These are phyloP conservation scores for Botrytis medusae DNA, from an alignment of 2,329 filamentous ascomycete species.

Conservation along the genomic window DNA sequence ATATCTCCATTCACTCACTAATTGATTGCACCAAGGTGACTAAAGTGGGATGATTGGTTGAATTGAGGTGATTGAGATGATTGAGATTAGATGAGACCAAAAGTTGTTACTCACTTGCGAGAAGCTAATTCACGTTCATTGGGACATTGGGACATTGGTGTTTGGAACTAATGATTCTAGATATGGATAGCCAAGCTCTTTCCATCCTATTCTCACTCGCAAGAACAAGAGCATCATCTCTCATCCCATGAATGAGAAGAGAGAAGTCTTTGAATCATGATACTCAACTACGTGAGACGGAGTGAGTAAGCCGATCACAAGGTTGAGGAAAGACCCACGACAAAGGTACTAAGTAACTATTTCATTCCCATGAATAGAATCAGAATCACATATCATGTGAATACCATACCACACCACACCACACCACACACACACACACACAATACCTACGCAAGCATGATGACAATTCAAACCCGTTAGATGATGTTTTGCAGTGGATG, in stretches of 20 bases:
- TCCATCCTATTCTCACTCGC: background rate
- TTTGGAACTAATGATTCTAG: background rate
- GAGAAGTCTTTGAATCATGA: background rate
- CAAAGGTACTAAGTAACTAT: background rate
- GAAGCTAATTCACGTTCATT: background rate
- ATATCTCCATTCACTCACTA: background rate
- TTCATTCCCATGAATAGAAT: background rate
- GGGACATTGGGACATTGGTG: background rate
- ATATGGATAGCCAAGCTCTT: background rate
- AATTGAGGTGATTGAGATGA: background rate
- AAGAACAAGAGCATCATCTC: background rate
- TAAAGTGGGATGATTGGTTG: conserved; percentile 6
- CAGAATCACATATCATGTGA: background rate
- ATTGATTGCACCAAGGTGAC: background rate
- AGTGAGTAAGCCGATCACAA: background rate
- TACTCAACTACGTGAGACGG: background rate
- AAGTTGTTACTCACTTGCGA: background rate
- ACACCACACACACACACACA: background rate
- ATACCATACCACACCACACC: background rate
- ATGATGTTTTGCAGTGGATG: background rate
- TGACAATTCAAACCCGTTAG: conserved; percentile 2
- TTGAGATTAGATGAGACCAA: background rate
- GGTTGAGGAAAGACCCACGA: background rate
- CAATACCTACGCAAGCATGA: background rate
- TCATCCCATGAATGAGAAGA: background rate